A percentile compares a stretch with the other conserved stretches of the same genome.
Conservation (phyloP, 2,329 filamentous ascomycete species). For the Neonectria magnoliae region DNA sequence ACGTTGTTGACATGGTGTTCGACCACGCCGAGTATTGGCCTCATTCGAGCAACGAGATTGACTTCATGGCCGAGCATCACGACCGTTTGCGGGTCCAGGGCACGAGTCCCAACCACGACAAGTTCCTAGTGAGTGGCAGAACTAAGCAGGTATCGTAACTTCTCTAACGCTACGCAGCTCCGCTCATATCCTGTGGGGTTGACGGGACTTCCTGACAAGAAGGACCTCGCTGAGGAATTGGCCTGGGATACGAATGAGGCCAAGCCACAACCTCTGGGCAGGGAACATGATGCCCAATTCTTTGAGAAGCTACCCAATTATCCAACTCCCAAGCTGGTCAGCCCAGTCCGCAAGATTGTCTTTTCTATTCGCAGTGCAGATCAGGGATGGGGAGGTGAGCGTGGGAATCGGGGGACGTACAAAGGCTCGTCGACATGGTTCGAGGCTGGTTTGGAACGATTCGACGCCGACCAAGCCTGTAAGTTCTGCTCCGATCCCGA, state of each 20-base stretch:
- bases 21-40: conserved; percentile 73
- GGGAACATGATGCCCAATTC: conserved; percentile 42
- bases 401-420: conserved; percentile 51
- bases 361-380: conserved; percentile 68
- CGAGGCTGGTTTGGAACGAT: conserved; percentile 68
- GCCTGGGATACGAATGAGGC: conserved; percentile 45
- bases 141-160: too few relatives aligned
- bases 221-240: conserved; percentile 41
- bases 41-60: conserved; percentile 52
- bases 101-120: conserved; percentile 40
- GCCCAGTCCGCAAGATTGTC: conserved; percentile 68
- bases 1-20: conserved; percentile 65
- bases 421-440: conserved; percentile 69
- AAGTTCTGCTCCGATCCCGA: conserved; percentile 10
- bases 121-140: conserved; percentile 46
- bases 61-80: conserved; percentile 39
- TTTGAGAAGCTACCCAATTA: conserved; percentile 51
- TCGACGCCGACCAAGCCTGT: conserved; percentile 52
- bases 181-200: conserved; percentile 53
- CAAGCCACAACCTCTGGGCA: conserved; percentile 39
- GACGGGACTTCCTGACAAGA: conserved; percentile 43
- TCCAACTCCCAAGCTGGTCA: conserved; percentile 52
- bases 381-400: conserved; percentile 64
- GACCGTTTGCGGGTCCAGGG: conserved; percentile 39
- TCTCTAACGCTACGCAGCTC: conserved; percentile 40